Conservation (phyloP, 805 yeast species). For the Sporopachydermia lactativora region DNA sequence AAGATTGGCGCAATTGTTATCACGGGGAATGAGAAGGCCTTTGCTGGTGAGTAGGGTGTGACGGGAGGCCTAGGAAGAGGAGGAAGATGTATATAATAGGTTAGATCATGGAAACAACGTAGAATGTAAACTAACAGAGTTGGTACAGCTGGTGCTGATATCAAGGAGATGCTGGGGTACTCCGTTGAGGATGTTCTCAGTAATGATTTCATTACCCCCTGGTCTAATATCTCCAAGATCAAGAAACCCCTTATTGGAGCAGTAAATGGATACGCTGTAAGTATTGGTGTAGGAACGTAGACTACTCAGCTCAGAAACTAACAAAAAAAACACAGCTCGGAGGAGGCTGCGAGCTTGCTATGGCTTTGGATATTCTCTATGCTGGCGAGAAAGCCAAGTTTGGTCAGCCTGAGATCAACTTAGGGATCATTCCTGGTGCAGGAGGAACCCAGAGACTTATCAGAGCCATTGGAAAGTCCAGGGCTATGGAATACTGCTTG, state of each 20-base stretch:
- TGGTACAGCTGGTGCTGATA: constrained; percentile 37
- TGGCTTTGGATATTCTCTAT: constrained; percentile 35
- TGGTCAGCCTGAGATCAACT: constrained; percentile 41
- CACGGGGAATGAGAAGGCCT: constrained; percentile 32
- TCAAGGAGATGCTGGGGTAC: constrained; percentile 32
- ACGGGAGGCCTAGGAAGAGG: too few relatives aligned
- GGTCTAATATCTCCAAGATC: constrained; percentile 25
- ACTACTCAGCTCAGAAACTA: background rate
- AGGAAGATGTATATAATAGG: constrained; percentile 8
- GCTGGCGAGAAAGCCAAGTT: constrained; percentile 33
- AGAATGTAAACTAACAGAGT: constrained; percentile 11
- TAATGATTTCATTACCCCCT: constrained; percentile 23
- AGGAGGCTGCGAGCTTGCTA: constrained; percentile 43
- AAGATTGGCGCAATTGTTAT: constrained; percentile 31
- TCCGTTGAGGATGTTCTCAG: constrained; percentile 23
- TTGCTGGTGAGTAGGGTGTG: constrained; percentile 22
- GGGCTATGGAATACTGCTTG: constrained; percentile 33
- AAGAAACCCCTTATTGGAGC: constrained; percentile 40
- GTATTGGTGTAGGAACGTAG: background rate
- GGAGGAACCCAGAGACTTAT: constrained; percentile 42
- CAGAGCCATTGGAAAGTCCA: constrained; percentile 33
- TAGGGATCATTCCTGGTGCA: constrained; percentile 37
- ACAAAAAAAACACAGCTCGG: too few relatives aligned
- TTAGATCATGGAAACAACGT: constrained; percentile 15
- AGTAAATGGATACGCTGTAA: constrained; percentile 33